Base-by-base conservation (phyloP, 2,329 filamentous ascomycete genomes). In the Aspergillus sp. region DNA sequence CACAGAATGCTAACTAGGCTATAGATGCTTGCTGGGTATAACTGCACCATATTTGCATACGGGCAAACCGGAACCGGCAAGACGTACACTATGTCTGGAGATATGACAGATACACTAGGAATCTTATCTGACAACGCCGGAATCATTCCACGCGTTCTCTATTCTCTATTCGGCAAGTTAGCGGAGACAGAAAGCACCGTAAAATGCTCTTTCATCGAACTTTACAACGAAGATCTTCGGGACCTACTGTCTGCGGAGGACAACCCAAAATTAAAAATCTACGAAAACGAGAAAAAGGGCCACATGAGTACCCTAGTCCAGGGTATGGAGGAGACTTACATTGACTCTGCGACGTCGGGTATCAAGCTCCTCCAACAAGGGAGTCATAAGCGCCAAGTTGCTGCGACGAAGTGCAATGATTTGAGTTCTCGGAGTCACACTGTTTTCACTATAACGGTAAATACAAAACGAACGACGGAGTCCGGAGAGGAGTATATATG, bases 371-470 rank as follows among this genome's bases (percentile, higher is more conserved):
- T 99, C 46, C 91, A 95, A 67, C 84, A 89, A 62, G 96, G 95
- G 61, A 97, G 92, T 74, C 83, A 95, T 77, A 96, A 93, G 75
- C 89, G 95, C 50, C 95, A 99, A 75, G 95, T 99, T n/a, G 96
- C 95, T 6, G 92, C 96, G 4, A 99, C 95, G n/a, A 98, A 98
- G 76, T 99, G 95, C 84, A 99, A 99, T 73, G 95, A 99, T 68
- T 85, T 98, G 55, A 97, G 93, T 76, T 97, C 93, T 67, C 87
- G 95, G 73, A 96, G 93, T 79, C 96, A 99, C 71, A 99, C 95
- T 0, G 90, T 99, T 21, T 99, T 99, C 71, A 98, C 95, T 7
- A 90, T 99, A 59, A 97, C 93, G 1, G 90, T 93, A 0, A 91
- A 93, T 70, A 88, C 92, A 68, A 96, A 96, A 75, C 88, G 89